Evolutionary conservation across 192 early-diverging fungal species (phyloP), one percentile per base, ranked within the genome.

Genomic region (Nowakowskiella sp.): DNA sequence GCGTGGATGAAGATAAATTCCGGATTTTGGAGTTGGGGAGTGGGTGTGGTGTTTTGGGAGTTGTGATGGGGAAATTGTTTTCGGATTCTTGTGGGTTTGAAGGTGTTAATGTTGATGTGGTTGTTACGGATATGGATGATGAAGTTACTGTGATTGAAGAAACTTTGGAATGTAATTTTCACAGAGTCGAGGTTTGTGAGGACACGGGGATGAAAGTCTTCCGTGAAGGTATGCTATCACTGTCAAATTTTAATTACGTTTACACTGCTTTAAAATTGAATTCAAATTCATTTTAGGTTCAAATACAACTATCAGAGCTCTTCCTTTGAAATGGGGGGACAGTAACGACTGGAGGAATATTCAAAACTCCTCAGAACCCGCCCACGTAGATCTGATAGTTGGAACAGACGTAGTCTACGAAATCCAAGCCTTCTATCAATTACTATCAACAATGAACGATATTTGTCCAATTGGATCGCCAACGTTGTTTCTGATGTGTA

Each of bases 341-440:
- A 13, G 13, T 13, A 13, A 39, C 19, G 13, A 39, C 36, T 39
- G 27, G 8, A 46, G 33, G 45, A 53, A 27, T 53, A 46, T 53
- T 23, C 6, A n/a, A 7, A n/a, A 25, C 8, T 19, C 10, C 22
- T 22, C 51, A 4, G 4, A 3, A 39, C 36, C 13, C 36, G 42
- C 33, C 21, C 5, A 50, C 19, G 32, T 53, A n/a, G 4, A 53
- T 43, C 27, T 53, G n/a, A 53, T 53, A 23, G 23, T 53, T 10
- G 51, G 39, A 8, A 53, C 51, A 3, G 51, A 53, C 27, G 45
- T 53, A 44, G 51, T 53, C 10, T 53, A 53, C 32, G 51, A 53
- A 43, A 4, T 53, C 19, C 51, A 53, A 28, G 39, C 42, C 24
- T 53, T 53, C 32, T n/a, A 53, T 19, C 16, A 46, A 25, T 43